phyloP scores from a whole-genome alignment of 208 protist genomes.

The Borovskyia barvae region DNA sequence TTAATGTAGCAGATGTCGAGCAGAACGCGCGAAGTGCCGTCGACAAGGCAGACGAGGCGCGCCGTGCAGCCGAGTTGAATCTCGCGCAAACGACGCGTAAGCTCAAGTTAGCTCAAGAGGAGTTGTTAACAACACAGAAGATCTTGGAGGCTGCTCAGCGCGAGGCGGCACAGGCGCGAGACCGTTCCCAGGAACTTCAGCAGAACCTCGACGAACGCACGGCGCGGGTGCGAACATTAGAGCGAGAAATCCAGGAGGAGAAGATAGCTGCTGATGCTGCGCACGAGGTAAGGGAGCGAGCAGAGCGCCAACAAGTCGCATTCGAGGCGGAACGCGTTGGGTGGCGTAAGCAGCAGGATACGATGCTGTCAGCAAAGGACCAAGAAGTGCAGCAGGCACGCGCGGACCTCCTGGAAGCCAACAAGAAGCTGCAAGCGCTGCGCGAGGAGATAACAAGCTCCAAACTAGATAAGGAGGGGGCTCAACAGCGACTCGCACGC shows the following conservation, averaged over 20 bases:
- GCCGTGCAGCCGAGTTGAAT: conserved; percentile 30
- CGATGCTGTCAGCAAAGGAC: conserved; percentile 43
- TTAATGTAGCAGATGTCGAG: conserved; percentile 34
- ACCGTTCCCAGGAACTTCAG: conserved; percentile 28
- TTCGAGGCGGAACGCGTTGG: conserved; percentile 48
- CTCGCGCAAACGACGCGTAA: conserved; percentile 32
- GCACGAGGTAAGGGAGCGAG: conserved; percentile 34
- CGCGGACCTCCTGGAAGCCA: conserved; percentile 39
- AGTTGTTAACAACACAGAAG: conserved; percentile 25
- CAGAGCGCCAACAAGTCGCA: conserved; percentile 37
- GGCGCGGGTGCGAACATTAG: conserved; percentile 29
- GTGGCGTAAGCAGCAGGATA: conserved; percentile 27
- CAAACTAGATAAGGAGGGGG: conserved; percentile 39
- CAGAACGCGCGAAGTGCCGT: conserved; percentile 15
- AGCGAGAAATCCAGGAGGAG: conserved; percentile 33
- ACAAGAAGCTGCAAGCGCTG: conserved; percentile 30
- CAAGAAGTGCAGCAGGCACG: conserved; percentile 44
- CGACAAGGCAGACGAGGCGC: conserved; percentile 47
- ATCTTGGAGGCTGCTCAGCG: conserved; percentile 27
- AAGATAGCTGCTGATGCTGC: conserved; percentile 33
- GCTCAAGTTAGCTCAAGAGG: conserved; percentile 36
- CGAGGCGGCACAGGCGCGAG: conserved; percentile 18
- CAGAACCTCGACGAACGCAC: conserved; percentile 33
- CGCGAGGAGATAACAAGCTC: conserved; percentile 39
- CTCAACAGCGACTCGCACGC: conserved; percentile 28